phyloP scores from a whole-genome alignment of 257 asterid species.

The Fraxinus pennsylvanica region DNA sequence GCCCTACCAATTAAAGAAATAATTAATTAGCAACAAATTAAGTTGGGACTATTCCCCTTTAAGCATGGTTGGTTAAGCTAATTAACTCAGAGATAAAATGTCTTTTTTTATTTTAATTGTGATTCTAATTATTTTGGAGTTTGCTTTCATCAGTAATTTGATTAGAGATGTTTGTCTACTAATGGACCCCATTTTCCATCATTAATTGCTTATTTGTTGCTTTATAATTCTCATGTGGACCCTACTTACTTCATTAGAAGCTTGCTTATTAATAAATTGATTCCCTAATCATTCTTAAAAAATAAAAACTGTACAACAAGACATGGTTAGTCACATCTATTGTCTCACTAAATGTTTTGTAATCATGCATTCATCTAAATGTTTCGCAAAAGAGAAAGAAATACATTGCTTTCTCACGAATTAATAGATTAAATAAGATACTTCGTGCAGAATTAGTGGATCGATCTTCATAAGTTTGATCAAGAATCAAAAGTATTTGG shows the following conservation, averaged over 20 bases:
- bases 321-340: not conserved
- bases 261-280: not conserved
- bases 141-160: constrained; percentile 23
- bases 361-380: too few species aligned
- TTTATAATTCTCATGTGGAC: not conserved
- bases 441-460: too few species aligned
- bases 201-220: not conserved
- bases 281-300: not conserved
- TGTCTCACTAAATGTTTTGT: not conserved
- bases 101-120: too few species aligned
- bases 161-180: not conserved
- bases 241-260: not conserved
- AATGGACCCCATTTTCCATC: constrained; percentile 8
- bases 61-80: too few species aligned
- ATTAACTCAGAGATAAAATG: too few species aligned
- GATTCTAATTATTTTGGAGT: too few species aligned
- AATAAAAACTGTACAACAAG: not conserved
- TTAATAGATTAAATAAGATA: too few species aligned
- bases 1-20: constrained; percentile 40
- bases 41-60: too few species aligned
- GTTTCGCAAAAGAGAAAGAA: too few species aligned
- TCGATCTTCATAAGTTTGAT: too few species aligned
- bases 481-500: too few species aligned
- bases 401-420: too few species aligned
- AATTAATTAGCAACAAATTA: constrained; percentile 27